These are phyloP conservation scores for Pichia ethanolica DNA, from an alignment of 805 yeast genomes.

Conservation along the genomic window DNA sequence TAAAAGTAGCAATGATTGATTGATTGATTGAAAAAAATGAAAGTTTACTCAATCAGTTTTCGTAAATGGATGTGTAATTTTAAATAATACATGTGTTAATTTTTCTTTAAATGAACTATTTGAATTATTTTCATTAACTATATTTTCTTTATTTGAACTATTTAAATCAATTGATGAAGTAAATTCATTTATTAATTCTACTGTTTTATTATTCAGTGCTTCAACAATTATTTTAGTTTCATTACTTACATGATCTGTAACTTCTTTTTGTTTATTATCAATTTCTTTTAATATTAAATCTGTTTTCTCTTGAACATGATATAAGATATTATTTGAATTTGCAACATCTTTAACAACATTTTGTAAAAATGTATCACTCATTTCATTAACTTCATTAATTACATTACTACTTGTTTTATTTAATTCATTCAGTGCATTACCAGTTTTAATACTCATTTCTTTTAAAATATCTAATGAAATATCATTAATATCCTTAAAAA, in stretches of 20 bases:
- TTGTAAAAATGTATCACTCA: constrained; percentile 8
- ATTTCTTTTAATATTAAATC: constrained; percentile 2
- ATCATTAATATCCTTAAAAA: constrained; percentile 16
- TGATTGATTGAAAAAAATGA: too few relatives aligned
- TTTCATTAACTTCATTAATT: constrained; percentile 13
- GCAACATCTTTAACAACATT: neutral
- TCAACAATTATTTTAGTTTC: constrained; percentile 7
- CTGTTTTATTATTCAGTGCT: constrained; percentile 7
- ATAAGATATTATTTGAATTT: neutral
- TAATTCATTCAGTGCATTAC: constrained; percentile 18
- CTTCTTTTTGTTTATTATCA: neutral
- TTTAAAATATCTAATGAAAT: constrained; percentile 18
- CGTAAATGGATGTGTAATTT: neutral
- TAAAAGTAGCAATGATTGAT: too few relatives aligned
- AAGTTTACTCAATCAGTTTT: neutral
- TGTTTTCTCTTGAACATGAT: constrained; percentile 15
- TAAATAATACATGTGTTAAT: neutral
- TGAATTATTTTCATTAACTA: neutral
- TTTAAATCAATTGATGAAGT: too few relatives aligned
- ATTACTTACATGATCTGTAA: neutral
- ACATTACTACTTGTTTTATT: constrained; percentile 15
- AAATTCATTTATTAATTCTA: neutral
- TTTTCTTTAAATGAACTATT: neutral
- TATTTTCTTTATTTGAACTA: neutral
- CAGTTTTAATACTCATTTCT: constrained; percentile 21